A percentile compares a stretch with the other conserved stretches of the same genome.
phyloP scores from a whole-genome alignment of 495 filamentous ascomycete species.

The Thozetella sp. region DNA sequence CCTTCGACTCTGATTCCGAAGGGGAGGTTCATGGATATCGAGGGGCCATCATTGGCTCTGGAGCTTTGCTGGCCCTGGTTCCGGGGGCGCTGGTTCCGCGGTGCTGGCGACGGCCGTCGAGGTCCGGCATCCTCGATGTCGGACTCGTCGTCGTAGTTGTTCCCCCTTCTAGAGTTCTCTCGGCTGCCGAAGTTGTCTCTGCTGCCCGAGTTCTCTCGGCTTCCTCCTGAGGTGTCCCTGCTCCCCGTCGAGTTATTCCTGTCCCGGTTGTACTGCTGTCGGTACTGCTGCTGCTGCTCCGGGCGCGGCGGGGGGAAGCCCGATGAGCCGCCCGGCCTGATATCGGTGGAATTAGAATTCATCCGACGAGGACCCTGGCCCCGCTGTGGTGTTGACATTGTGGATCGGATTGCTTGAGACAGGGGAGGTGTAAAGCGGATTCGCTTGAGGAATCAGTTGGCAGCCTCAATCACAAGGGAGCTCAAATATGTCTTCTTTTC shows the following conservation, averaged over 20 bases:
- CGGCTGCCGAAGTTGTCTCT: background rate
- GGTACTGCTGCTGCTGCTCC: background rate
- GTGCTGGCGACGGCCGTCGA: background rate
- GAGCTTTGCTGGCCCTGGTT: background rate
- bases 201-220: background rate
- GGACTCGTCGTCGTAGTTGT: background rate
- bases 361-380: background rate
- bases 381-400: background rate
- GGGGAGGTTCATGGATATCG: background rate
- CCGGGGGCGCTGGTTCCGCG: background rate
- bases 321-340: background rate
- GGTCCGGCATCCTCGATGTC: background rate
- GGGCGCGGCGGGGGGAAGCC: background rate
- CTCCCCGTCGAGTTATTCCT: background rate
- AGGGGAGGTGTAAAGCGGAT: background rate
- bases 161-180: background rate
- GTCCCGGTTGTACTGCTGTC: background rate
- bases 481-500: background rate
- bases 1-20: background rate
- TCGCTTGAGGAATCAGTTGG: background rate
- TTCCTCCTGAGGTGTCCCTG: background rate
- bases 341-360: background rate
- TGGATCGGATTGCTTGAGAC: no score
- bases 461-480: background rate
- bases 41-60: background rate